phyloP scores from a whole-genome alignment of 306 rosid genomes.

The Casuarina cunninghamiana region DNA sequence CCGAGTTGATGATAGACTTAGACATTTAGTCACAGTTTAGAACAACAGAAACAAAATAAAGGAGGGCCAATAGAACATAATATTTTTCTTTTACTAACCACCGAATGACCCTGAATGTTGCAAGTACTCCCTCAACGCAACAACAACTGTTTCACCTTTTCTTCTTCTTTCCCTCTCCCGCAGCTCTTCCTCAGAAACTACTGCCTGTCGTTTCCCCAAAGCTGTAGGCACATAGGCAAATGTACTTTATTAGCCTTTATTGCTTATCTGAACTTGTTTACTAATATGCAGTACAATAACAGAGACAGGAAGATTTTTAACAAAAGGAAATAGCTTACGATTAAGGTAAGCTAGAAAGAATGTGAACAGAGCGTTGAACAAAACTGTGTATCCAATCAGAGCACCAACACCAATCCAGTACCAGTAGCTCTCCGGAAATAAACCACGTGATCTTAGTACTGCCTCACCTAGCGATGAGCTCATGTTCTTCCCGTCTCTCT shows the following conservation, averaged over 20 bases:
- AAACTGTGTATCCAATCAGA: constrained; percentile 84
- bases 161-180: constrained; percentile 83
- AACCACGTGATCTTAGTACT: constrained; percentile 61
- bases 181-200: constrained; percentile 85
- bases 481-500: constrained; percentile 59
- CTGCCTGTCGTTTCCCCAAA: constrained; percentile 83
- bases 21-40: background rate
- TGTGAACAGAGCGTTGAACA: constrained; percentile 82
- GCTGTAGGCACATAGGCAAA: constrained; percentile 45
- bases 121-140: constrained; percentile 91
- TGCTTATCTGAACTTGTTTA: constrained; percentile 16
- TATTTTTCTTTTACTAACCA: constrained; percentile 51
- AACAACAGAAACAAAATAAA: constrained; percentile 5
- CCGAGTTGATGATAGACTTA: constrained; percentile 23
- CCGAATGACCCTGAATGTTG: constrained; percentile 71
- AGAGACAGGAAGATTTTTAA: constrained; percentile 25
- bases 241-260: constrained; percentile 14
- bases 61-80: background rate
- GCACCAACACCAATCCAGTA: constrained; percentile 99
- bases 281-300: constrained; percentile 23
- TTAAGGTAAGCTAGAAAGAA: constrained; percentile 85
- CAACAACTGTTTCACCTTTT: constrained; percentile 67
- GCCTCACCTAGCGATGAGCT: constrained; percentile 65
- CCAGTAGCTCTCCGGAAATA: constrained; percentile 87
- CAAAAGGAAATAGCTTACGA: constrained; percentile 63